Percentiles rank a stretch among this genome's conserved stretches.
These are phyloP conservation scores for Cyberlindnera xylosilytica DNA, from an alignment of 805 yeast species.

Conservation along the genomic window DNA sequence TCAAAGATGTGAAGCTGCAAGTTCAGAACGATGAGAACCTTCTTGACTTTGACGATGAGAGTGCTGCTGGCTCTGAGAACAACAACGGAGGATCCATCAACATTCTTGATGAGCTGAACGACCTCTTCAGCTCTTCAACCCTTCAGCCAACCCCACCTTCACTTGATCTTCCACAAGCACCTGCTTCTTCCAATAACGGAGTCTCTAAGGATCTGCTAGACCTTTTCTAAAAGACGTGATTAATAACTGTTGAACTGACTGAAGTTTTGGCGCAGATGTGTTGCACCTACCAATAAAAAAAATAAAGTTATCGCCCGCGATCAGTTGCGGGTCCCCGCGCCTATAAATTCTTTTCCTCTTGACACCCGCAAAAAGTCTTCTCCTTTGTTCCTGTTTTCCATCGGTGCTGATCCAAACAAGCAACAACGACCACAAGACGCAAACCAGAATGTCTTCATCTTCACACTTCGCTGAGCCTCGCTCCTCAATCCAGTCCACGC, in stretches of 20 bases:
- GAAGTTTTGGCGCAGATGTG: not conserved
- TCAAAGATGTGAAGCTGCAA: constrained; percentile 73
- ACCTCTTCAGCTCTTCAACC: constrained; percentile 49
- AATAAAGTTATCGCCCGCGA: not conserved
- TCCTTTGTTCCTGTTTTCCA: not conserved
- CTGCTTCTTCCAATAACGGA: not conserved
- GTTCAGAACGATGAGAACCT: constrained; percentile 85
- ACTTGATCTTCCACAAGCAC: not conserved
- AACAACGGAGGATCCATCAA: constrained; percentile 29
- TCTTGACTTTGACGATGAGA: constrained; percentile 75
- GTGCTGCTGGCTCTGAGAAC: constrained; percentile 8
- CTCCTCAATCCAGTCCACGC: not conserved
- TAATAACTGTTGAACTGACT: too few species aligned
- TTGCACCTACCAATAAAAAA: not conserved
- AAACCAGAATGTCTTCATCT: not conserved
- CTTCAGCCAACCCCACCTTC: constrained; percentile 24
- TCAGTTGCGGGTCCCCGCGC: not conserved
- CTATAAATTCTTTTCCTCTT: not conserved
- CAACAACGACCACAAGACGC: too few species aligned
- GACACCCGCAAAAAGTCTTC: not conserved
- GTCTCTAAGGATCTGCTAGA: constrained; percentile 22
- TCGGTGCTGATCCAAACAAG: too few species aligned
- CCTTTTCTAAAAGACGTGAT: constrained; percentile 11
- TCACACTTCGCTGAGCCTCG: not conserved
- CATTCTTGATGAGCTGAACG: constrained; percentile 72